Evolutionary conservation across 768 basidiomycete genomes (phyloP).

Genomic region (Lyophyllum shimeji): DNA sequence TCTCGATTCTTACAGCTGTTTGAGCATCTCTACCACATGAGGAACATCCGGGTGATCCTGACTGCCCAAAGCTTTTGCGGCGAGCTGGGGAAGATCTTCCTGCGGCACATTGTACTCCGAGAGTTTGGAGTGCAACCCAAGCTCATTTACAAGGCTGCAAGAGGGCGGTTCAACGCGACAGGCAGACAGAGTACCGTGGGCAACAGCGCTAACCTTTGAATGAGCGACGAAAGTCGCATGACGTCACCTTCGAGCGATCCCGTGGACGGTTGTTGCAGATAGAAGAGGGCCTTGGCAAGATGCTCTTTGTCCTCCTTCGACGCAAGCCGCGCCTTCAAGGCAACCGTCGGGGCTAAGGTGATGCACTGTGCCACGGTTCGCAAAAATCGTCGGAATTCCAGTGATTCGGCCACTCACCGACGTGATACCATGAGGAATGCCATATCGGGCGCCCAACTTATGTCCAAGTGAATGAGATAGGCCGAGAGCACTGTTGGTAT

Average conservation of each 20-base stretch:
- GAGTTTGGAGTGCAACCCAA: conserved; percentile 61
- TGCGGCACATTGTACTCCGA: conserved; percentile 63
- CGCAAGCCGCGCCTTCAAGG: conserved; percentile 55
- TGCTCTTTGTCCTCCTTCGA: conserved; percentile 62
- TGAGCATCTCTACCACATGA: conserved; percentile 49
- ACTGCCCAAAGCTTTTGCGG: conserved; percentile 44
- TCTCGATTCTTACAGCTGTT: conserved; percentile 36
- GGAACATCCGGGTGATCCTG: conserved; percentile 37
- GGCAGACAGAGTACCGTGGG: not conserved
- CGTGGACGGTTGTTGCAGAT: conserved; percentile 58
- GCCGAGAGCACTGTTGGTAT: conserved; percentile 53
- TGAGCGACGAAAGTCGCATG: conserved; percentile 47
- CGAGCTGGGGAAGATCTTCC: conserved; percentile 53
- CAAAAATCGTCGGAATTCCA: not conserved
- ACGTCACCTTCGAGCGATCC: conserved; percentile 68
- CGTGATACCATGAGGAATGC: conserved; percentile 81
- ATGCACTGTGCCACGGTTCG: conserved; percentile 49
- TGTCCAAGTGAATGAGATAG: conserved; percentile 77
- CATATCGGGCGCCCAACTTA: conserved; percentile 68
- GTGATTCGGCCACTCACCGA: conserved; percentile 46
- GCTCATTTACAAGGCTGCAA: conserved; percentile 53
- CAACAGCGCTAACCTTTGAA: conserved; percentile 46
- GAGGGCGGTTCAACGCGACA: not conserved
- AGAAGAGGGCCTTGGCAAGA: conserved; percentile 56
- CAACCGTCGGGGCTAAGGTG: conserved; percentile 65